Conservation (phyloP, 225 moss, liverwort and hornwort species). For the Anthoceros angustus region DNA sequence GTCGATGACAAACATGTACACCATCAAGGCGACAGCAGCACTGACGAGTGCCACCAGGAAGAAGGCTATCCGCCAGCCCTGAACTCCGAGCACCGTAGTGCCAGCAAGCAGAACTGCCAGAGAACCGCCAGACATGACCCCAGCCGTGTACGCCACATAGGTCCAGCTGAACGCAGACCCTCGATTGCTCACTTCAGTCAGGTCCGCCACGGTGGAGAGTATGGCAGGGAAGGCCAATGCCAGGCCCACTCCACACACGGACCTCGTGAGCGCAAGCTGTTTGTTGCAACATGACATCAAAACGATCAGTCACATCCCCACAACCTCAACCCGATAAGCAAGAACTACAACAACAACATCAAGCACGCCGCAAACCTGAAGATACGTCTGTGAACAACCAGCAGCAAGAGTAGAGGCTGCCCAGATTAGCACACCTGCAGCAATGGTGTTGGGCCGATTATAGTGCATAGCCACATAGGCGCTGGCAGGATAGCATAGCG, state of each 20-base stretch:
- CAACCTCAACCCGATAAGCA: not conserved
- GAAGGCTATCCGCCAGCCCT: slow-evolving; percentile 8
- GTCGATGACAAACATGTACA: not conserved
- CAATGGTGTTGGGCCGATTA: slow-evolving; percentile 7
- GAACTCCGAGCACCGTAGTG: not conserved
- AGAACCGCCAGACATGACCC: not conserved
- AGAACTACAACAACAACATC: not conserved
- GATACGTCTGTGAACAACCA: slow-evolving; percentile 1
- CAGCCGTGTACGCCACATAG: not conserved
- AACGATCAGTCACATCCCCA: not conserved
- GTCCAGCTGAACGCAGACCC: slow-evolving; percentile 7
- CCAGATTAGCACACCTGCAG: slow-evolving; percentile 7
- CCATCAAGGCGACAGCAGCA: not conserved
- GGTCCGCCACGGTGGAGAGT: slow-evolving; percentile 2
- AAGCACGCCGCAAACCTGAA: not conserved
- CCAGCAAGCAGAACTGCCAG: slow-evolving; percentile 7
- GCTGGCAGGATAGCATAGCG: slow-evolving; percentile 5
- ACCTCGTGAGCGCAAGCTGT: slow-evolving; percentile 4
- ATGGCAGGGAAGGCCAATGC: slow-evolving; percentile 7
- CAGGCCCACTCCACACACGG: slow-evolving; percentile 6
- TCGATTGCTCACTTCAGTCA: not conserved
- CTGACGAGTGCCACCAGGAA: slow-evolving; percentile 5
- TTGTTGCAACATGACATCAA: not conserved
- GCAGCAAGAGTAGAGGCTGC: slow-evolving; percentile 7
- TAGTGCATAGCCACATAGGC: slow-evolving; percentile 4